These are phyloP conservation scores for Capsella rubella DNA, from an alignment of 441 rosid genomes.

Conservation along the genomic window DNA sequence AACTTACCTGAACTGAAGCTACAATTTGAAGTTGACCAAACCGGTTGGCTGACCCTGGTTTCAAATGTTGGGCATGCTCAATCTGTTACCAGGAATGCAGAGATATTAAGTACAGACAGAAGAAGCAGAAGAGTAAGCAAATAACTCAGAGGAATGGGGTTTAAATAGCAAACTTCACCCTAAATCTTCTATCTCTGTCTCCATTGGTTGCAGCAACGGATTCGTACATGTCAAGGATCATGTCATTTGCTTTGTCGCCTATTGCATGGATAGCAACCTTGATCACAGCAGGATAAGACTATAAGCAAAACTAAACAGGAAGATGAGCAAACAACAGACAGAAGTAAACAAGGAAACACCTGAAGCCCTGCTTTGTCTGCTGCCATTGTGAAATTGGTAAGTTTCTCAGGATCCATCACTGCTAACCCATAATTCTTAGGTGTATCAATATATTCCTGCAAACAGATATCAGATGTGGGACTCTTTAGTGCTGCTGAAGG, in stretches of 20 bases:
- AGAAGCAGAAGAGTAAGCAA: neutral
- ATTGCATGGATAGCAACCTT: slow-evolving; percentile 95
- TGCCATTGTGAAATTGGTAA: slow-evolving; percentile 72
- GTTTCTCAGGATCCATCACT: slow-evolving; percentile 61
- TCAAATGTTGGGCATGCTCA: slow-evolving; percentile 93
- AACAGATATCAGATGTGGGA: neutral
- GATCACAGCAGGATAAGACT: slow-evolving; percentile 30
- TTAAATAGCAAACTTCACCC: slow-evolving; percentile 60
- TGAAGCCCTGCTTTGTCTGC: slow-evolving; percentile 84
- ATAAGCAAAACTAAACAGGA: slow-evolving; percentile 7
- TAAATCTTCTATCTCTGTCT: slow-evolving; percentile 75
- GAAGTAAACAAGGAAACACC: slow-evolving; percentile 50
- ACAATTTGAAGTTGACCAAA: slow-evolving; percentile 74
- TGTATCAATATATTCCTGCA: slow-evolving; percentile 74
- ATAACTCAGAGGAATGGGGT: slow-evolving; percentile 5
- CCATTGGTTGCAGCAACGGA: slow-evolving; percentile 69
- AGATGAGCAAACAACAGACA: slow-evolving; percentile 18
- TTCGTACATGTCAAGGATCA: slow-evolving; percentile 71
- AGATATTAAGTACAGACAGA: slow-evolving; percentile 1
- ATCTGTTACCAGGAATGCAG: slow-evolving; percentile 51
- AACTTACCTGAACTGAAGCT: slow-evolving; percentile 82
- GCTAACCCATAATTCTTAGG: slow-evolving; percentile 76
- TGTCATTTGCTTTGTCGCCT: slow-evolving; percentile 90
- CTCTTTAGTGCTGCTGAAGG: neutral
- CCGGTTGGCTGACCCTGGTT: slow-evolving; percentile 63